Conservation (phyloP, 139 green algal species). For the Trebouxia sp. region DNA sequence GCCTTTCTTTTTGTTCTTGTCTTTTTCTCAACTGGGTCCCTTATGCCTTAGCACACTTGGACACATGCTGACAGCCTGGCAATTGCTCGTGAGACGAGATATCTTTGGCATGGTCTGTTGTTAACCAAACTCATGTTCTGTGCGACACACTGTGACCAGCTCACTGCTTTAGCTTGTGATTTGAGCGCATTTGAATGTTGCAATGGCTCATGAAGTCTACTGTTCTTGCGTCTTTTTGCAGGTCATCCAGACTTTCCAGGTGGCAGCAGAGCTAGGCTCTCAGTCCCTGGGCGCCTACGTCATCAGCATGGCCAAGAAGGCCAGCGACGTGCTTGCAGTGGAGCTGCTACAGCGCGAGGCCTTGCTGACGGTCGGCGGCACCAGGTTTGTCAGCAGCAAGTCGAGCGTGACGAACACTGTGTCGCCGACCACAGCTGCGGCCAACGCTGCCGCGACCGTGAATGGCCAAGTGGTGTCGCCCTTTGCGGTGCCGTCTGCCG, state of each 20-base stretch:
- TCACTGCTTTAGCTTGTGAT: too few relatives aligned
- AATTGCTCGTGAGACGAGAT: too few relatives aligned
- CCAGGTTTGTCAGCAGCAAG: background rate
- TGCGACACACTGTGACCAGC: too few relatives aligned
- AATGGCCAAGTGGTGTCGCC: background rate
- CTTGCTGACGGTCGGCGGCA: conserved; percentile 43
- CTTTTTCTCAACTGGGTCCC: too few relatives aligned
- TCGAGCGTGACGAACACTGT: background rate
- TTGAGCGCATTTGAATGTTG: too few relatives aligned
- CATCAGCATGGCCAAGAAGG: conserved; percentile 89
- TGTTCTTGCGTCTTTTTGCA: too few relatives aligned
- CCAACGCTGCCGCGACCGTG: background rate
- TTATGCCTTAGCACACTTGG: too few relatives aligned
- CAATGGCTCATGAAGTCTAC: too few relatives aligned
- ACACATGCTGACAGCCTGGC: too few relatives aligned
- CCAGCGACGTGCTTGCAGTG: conserved; percentile 92
- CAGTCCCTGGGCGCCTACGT: conserved; percentile 91
- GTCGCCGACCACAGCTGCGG: background rate
- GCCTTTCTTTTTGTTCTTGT: too few relatives aligned
- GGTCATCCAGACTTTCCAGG: conserved; percentile 81
- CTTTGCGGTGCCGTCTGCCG: background rate
- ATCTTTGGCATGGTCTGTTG: too few relatives aligned
- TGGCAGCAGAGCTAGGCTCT: conserved; percentile 53
- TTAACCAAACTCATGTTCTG: too few relatives aligned
- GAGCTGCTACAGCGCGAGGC: conserved; percentile 93